A percentile compares a stretch with the other conserved stretches of the same genome.
Conservation (phyloP, 495 filamentous ascomycete species). For the Acidomyces sp. region DNA sequence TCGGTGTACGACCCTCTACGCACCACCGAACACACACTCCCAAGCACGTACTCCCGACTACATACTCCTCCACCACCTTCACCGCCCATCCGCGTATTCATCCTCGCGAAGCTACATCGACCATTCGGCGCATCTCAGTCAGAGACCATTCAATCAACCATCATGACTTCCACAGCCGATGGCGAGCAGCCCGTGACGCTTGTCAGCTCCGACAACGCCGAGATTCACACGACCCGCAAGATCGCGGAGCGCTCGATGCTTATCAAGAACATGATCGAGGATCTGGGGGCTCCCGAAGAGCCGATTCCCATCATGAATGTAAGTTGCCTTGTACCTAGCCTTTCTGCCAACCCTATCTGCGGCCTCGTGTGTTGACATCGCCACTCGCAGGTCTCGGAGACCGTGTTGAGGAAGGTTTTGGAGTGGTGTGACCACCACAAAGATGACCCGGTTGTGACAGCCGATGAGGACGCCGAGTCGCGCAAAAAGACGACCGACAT, state of each 20-base stretch:
- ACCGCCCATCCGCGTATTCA: no score
- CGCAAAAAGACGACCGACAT: conserved; percentile 98
- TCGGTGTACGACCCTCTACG: no score
- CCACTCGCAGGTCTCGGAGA: conserved; percentile 64
- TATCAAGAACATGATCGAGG: conserved; percentile 96
- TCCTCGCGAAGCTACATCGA: no score
- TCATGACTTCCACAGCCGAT: conserved; percentile 11
- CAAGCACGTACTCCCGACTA: no score
- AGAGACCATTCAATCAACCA: background rate
- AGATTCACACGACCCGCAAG: conserved; percentile 47
- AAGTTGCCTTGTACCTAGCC: conserved; percentile 25
- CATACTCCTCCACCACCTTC: no score
- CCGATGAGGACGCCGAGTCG: conserved; percentile 81
- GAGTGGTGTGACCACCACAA: conserved; percentile 97
- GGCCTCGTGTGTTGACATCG: conserved; percentile 10
- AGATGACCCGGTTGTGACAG: conserved; percentile 59
- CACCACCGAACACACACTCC: no score
- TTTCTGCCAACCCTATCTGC: conserved; percentile 7
- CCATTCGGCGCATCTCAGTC: no score
- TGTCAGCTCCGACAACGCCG: conserved; percentile 17
- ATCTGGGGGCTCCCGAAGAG: conserved; percentile 56
- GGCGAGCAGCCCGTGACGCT: conserved; percentile 17
- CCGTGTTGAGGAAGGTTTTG: conserved; percentile 85
- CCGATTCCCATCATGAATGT: conserved; percentile 82
- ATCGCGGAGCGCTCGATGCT: conserved; percentile 86